These are phyloP conservation scores for Apostasia shenzhenica DNA, from an alignment of 106 monocot genomes.

Conservation along the genomic window DNA sequence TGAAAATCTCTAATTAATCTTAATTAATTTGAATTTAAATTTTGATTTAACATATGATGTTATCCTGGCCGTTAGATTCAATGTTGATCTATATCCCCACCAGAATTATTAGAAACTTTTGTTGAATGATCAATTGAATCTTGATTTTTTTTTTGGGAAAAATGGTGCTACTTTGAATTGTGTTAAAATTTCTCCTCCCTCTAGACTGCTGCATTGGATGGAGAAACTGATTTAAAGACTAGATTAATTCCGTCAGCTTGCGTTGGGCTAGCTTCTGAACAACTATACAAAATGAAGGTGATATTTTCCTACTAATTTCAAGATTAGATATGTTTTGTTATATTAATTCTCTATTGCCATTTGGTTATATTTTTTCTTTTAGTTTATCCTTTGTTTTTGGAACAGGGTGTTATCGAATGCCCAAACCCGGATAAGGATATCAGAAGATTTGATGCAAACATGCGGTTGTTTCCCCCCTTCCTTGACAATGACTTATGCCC, in stretches of 20 bases:
- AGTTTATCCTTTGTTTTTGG: neutral
- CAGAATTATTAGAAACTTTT: neutral
- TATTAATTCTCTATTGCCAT: constrained; percentile 6
- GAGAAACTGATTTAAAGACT: constrained; percentile 94
- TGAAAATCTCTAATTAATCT: no score
- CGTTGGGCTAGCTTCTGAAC: constrained; percentile 50
- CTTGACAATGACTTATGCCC: constrained; percentile 86
- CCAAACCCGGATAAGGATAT: constrained; percentile 90
- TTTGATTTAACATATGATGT: no score
- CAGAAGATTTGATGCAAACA: constrained; percentile 92
- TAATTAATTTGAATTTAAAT: no score
- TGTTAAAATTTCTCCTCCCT: neutral
- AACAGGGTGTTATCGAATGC: constrained; percentile 93
- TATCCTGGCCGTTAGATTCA: no score
- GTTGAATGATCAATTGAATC: neutral
- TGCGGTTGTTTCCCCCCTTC: constrained; percentile 84
- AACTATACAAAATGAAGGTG: constrained; percentile 76
- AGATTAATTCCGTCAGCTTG: constrained; percentile 64
- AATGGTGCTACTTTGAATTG: neutral
- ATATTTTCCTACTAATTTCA: constrained; percentile 1
- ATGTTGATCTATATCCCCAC: no score
- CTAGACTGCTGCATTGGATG: constrained; percentile 97
- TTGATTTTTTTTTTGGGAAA: neutral
- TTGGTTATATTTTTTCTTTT: neutral
- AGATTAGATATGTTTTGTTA: constrained; percentile 2